These are phyloP conservation scores for Russula emetica DNA, from an alignment of 768 basidiomycete species.

Conservation along the genomic window DNA sequence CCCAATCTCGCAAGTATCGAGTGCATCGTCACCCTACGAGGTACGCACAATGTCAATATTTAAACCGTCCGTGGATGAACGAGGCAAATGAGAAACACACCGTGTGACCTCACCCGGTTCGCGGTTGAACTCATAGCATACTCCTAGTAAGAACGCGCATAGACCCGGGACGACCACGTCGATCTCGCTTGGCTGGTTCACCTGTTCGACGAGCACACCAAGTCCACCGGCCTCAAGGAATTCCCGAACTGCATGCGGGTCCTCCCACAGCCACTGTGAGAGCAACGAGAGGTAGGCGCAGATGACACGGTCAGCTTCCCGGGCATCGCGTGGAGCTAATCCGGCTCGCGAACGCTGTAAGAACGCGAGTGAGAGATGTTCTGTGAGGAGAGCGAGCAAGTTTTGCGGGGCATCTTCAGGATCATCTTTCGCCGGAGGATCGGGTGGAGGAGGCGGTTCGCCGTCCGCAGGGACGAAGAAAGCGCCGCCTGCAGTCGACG, in stretches of 20 bases:
- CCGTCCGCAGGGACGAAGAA: constrained; percentile 79
- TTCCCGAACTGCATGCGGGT: constrained; percentile 79
- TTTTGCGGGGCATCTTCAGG: constrained; percentile 66
- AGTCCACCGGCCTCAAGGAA: constrained; percentile 89
- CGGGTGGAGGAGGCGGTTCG: constrained; percentile 35
- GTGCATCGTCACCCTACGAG: constrained; percentile 69
- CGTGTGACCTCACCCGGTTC: constrained; percentile 95
- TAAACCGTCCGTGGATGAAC: background rate
- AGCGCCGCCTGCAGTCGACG: constrained; percentile 36
- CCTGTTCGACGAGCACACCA: constrained; percentile 87
- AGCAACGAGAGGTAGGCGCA: constrained; percentile 81
- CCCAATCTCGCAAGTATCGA: constrained; percentile 89
- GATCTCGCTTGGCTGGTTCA: constrained; percentile 82
- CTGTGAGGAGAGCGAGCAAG: constrained; percentile 79
- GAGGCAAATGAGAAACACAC: constrained; percentile 39
- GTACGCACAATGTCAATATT: background rate
- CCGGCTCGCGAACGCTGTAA: constrained; percentile 68
- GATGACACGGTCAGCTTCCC: constrained; percentile 89
- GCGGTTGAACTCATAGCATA: constrained; percentile 95
- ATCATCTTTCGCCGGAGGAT: constrained; percentile 34
- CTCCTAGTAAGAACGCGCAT: constrained; percentile 85
- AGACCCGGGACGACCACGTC: constrained; percentile 87
- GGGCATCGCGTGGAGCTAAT: constrained; percentile 62
- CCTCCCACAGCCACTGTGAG: constrained; percentile 96
- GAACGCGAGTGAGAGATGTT: constrained; percentile 84